Evolutionary conservation across 2,329 filamentous ascomycete genomes (phyloP).

Genomic region (Ceratocystis lukuohia): DNA sequence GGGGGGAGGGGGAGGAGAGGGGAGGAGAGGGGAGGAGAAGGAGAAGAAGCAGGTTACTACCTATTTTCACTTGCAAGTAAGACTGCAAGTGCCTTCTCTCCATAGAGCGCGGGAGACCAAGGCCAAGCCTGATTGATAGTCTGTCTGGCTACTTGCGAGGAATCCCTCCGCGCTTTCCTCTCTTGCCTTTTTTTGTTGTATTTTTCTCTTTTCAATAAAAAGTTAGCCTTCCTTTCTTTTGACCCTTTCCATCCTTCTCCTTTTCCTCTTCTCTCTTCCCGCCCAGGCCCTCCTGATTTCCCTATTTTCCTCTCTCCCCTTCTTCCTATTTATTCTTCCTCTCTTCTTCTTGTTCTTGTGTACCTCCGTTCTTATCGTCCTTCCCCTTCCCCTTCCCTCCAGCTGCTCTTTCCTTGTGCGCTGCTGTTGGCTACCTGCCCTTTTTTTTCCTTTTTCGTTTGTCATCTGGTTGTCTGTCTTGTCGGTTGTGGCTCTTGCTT

Average conservation of each 20-base stretch:
- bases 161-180: background rate
- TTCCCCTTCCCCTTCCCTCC: background rate
- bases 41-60: too few relatives aligned
- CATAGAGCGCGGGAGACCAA: background rate
- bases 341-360: background rate
- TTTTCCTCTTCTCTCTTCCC: slow-evolving; percentile 14
- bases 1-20: background rate
- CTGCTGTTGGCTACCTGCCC: background rate
- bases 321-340: slow-evolving; percentile 6
- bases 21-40: background rate
- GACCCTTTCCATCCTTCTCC: slow-evolving; percentile 6
- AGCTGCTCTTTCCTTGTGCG: background rate
- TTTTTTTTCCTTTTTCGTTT: background rate
- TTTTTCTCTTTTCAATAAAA: background rate
- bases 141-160: background rate
- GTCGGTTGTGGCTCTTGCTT: background rate
- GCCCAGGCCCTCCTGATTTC: slow-evolving; percentile 17
- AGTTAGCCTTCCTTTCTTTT: background rate
- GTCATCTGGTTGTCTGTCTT: background rate
- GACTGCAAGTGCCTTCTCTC: too few relatives aligned
- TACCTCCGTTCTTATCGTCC: background rate
- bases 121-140: background rate
- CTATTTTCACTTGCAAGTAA: too few relatives aligned
- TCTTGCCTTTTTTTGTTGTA: background rate
- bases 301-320: slow-evolving; percentile 10